A percentile compares a stretch with the other conserved stretches of the same genome.
phyloP scores from a whole-genome alignment of 2,329 filamentous ascomycete genomes.

The Colletotrichum spinosum region DNA sequence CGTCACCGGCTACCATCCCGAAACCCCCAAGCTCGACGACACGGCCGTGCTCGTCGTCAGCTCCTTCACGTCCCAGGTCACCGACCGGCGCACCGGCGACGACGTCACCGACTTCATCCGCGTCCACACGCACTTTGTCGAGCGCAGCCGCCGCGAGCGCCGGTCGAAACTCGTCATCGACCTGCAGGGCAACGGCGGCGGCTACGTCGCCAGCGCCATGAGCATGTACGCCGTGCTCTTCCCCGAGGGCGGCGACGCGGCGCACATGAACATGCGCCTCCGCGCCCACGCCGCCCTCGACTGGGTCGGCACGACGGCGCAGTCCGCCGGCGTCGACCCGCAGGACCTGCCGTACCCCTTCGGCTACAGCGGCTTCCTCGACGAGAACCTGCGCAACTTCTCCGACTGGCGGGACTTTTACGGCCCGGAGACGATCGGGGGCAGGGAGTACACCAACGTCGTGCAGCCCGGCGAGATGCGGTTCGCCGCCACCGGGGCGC shows the following conservation, averaged over 20 bases:
- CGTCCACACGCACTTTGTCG: constrained; percentile 53
- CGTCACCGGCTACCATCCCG: constrained; percentile 32
- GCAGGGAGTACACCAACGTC: constrained; percentile 51
- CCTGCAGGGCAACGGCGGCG: constrained; percentile 70
- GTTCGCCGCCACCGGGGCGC: constrained; percentile 6
- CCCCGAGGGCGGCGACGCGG: constrained; percentile 8
- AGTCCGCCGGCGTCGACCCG: background rate
- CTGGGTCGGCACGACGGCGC: constrained; percentile 27
- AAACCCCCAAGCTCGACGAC: constrained; percentile 2
- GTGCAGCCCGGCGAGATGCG: constrained; percentile 21
- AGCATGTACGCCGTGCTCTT: constrained; percentile 30
- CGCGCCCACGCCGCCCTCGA: constrained; percentile 27
- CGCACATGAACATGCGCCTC: constrained; percentile 32
- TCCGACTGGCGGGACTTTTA: constrained; percentile 55
- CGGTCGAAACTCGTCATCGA: constrained; percentile 74
- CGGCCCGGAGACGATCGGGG: constrained; percentile 48
- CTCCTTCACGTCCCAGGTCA: constrained; percentile 17
- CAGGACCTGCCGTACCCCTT: constrained; percentile 15
- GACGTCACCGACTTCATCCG: constrained; percentile 20
- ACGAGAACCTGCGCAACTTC: constrained; percentile 26
- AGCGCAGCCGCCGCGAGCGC: constrained; percentile 53
- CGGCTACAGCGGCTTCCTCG: constrained; percentile 37
- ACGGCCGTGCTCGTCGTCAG: constrained; percentile 35
- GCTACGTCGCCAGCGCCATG: constrained; percentile 45
- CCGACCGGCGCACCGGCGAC: background rate